Base-by-base conservation (phyloP, 1,139 yeast genomes). In the Candida gigantensis region DNA sequence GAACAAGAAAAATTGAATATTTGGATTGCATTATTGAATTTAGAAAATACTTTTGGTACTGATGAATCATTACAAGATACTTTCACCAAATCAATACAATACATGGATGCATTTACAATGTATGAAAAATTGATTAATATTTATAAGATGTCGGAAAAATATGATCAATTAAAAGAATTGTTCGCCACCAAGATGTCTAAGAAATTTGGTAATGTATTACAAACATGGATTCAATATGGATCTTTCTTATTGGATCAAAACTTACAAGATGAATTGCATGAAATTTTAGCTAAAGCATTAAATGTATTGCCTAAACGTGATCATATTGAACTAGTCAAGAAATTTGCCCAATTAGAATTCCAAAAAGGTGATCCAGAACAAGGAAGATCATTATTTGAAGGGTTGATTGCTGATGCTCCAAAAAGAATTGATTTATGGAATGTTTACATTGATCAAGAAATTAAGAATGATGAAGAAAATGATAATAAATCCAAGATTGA, bases 351-450 rank as follows among this genome's bases (percentile, higher is more conserved):
- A 58, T 66, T 90, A 37, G 97, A 92, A 62, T 92, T 83, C 57
- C 60, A 74, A 47, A 79, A 82, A 57, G 97, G 97, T 49, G 96
- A 88, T 49, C 69, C 87, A 8, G 98, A 92, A 63, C 94, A 92
- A 59, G 98, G 95, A 38, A 81, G 97, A 60, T 86, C 97, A 1
- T 72, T 92, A 50, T 88, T 90, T 54, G 97, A 92, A 68, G 97
- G 97, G 35, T 76, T 92, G 45, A 65, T 92, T 40, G 78, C 94
- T 23, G 94, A 89, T 55, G 94, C 87, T 34, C 95, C 97, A 42
- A 88, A 88, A 70, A 79, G 95, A 63, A 79, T 87, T 42, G 98
- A 92, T 60, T 65, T 92, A 48, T 92, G 97, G 97, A 89, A 85
- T 56, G 94, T 90, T 30, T 89, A 89, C 61, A 77, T 90, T 47